Evolutionary conservation across 2,329 filamentous ascomycete species (phyloP).

Genomic region (Monilinia aucupariae): DNA sequence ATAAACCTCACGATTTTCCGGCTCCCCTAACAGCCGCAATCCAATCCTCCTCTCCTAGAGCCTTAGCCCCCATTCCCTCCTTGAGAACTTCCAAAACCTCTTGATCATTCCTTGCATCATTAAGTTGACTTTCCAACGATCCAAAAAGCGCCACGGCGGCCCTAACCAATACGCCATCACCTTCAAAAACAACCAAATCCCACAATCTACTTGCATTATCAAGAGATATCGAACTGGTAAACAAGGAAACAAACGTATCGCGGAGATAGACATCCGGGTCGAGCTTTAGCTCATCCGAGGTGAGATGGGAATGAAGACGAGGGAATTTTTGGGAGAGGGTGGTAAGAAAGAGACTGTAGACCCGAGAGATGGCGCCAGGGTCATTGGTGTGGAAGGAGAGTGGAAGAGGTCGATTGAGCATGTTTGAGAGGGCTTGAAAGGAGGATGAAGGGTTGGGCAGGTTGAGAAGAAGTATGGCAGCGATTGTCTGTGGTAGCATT

Average conservation of each 20-base stretch:
- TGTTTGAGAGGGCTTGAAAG: constrained; percentile 69
- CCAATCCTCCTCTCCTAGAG: constrained; percentile 30
- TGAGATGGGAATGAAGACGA: constrained; percentile 59
- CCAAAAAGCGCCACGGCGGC: constrained; percentile 64
- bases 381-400: constrained; percentile 72
- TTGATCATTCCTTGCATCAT: constrained; percentile 35
- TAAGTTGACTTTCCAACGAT: constrained; percentile 46
- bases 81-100: constrained; percentile 24
- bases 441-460: constrained; percentile 56
- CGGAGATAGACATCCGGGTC: constrained; percentile 51
- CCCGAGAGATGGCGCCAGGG: constrained; percentile 59
- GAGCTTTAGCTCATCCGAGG: constrained; percentile 42
- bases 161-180: constrained; percentile 64
- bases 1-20: constrained; percentile 23
- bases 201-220: constrained; percentile 69
- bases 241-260: constrained; percentile 58
- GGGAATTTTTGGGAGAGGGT: constrained; percentile 61
- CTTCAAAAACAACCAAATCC: constrained; percentile 81
- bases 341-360: constrained; percentile 63
- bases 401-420: constrained; percentile 69
- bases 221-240: constrained; percentile 57
- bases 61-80: constrained; percentile 19
- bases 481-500: constrained; percentile 52
- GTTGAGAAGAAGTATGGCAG: constrained; percentile 68
- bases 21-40: constrained; percentile 27